These are phyloP conservation scores for Salvia hispanica DNA, from an alignment of 257 asterid genomes.

Conservation along the genomic window DNA sequence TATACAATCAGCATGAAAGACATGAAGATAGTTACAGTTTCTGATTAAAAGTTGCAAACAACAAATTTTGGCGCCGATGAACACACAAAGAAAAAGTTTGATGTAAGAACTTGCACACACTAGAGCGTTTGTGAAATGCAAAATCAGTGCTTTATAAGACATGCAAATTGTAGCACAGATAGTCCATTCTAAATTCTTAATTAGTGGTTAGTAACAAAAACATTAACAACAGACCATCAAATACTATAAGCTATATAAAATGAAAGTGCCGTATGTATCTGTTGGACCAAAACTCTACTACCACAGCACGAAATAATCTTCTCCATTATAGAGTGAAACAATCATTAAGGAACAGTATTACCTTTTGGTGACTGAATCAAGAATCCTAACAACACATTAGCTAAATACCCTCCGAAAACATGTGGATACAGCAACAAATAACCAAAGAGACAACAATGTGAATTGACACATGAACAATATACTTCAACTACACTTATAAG, in stretches of 20 bases:
- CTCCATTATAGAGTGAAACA: slow-evolving; percentile 1
- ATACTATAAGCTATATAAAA: neutral
- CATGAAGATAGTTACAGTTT: neutral
- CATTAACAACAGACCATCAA: neutral
- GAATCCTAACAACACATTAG: neutral
- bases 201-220: neutral
- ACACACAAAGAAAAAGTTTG: neutral
- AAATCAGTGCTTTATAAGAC: neutral
- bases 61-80: neutral
- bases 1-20: neutral
- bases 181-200: slow-evolving; percentile 5
- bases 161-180: slow-evolving; percentile 1
- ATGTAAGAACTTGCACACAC: neutral
- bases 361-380: neutral
- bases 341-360: neutral
- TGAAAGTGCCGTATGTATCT: neutral
- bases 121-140: neutral
- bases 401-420: slow-evolving; percentile 10
- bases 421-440: neutral
- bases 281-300: neutral
- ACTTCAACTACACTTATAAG: neutral
- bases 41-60: neutral
- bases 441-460: slow-evolving; percentile 10
- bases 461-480: neutral
- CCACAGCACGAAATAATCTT: neutral